Evolutionary conservation across 2,329 filamentous ascomycete species (phyloP).

Genomic region (Aspergillus chevalieri): DNA sequence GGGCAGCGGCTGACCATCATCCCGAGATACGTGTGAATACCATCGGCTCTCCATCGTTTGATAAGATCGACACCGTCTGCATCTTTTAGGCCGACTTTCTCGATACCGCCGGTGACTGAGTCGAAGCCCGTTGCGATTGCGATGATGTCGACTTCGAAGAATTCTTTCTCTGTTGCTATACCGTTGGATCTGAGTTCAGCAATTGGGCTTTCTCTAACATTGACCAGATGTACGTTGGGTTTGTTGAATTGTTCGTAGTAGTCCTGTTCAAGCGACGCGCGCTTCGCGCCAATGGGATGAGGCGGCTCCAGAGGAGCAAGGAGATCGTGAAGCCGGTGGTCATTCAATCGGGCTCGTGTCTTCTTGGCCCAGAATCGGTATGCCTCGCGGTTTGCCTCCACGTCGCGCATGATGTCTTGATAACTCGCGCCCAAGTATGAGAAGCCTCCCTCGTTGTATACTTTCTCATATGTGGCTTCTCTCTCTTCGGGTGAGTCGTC

Average conservation of each 20-base stretch:
- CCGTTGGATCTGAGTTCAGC: conserved; percentile 34
- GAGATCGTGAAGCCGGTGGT: conserved; percentile 10
- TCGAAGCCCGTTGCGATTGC: conserved; percentile 43
- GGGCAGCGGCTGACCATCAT: conserved; percentile 38
- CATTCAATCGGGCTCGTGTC: conserved; percentile 11
- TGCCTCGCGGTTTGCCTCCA: conserved; percentile 13
- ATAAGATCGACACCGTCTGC: conserved; percentile 23
- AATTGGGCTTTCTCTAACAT: conserved; percentile 16
- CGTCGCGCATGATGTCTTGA: conserved; percentile 2
- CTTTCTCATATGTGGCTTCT: conserved; percentile 6
- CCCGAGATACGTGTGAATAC: conserved; percentile 38
- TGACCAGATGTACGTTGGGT: conserved; percentile 28
- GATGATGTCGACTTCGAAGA: conserved; percentile 36
- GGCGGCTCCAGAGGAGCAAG: conserved; percentile 9
- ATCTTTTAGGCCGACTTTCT: conserved; percentile 33
- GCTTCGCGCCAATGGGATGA: conserved; percentile 13
- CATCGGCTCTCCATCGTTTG: conserved; percentile 29
- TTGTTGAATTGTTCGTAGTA: conserved; percentile 32
- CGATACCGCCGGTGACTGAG: conserved; percentile 37
- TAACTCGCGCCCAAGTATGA: conserved; percentile 28
- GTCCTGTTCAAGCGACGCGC: conserved; percentile 15
- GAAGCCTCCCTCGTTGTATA: conserved; percentile 32
- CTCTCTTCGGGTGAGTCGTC: conserved; percentile 4
- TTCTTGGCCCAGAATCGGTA: conserved; percentile 16
- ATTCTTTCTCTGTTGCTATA: conserved; percentile 35